Conservation (phyloP, 2,329 filamentous ascomycete species). For the Diaporthe destruens region DNA sequence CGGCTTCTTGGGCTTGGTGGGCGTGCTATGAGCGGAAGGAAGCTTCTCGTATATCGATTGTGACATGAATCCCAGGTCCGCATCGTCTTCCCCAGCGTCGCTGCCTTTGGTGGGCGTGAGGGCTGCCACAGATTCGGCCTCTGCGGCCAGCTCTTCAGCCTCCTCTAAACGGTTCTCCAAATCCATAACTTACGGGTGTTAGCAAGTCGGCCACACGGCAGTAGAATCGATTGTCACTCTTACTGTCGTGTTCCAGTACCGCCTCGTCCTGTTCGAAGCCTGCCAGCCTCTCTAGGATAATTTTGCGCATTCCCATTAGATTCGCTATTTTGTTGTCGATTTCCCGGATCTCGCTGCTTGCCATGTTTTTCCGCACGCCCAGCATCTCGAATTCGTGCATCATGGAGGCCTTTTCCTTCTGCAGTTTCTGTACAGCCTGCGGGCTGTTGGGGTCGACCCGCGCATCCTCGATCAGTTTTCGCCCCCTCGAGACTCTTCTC, state of each 20-base stretch:
- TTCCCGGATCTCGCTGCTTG: slow-evolving; percentile 93
- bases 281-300: slow-evolving; percentile 88
- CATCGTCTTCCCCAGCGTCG: slow-evolving; percentile 62
- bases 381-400: slow-evolving; percentile 92
- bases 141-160: slow-evolving; percentile 69
- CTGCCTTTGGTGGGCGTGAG: slow-evolving; percentile 62
- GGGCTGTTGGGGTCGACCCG: slow-evolving; percentile 68
- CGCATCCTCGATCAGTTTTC: slow-evolving; percentile 80
- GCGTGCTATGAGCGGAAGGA: slow-evolving; percentile 66
- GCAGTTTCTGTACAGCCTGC: slow-evolving; percentile 78
- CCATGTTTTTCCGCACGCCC: slow-evolving; percentile 95
- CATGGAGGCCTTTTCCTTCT: slow-evolving; percentile 83
- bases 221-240: slow-evolving; percentile 51
- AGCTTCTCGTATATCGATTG: slow-evolving; percentile 97
- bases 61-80: slow-evolving; percentile 83
- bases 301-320: slow-evolving; percentile 90
- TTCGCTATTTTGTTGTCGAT: slow-evolving; percentile 98
- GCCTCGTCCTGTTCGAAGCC: slow-evolving; percentile 91
- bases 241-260: slow-evolving; percentile 88
- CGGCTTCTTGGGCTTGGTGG: slow-evolving; percentile 63
- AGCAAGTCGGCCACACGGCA: slow-evolving; percentile 45
- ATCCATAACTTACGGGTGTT: slow-evolving; percentile 67
- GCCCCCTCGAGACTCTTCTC: slow-evolving; percentile 78
- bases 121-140: slow-evolving; percentile 68
- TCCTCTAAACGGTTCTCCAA: slow-evolving; percentile 73